phyloP scores from a whole-genome alignment of 1,284 basidiomycete genomes.

The Trametes versicolor region DNA sequence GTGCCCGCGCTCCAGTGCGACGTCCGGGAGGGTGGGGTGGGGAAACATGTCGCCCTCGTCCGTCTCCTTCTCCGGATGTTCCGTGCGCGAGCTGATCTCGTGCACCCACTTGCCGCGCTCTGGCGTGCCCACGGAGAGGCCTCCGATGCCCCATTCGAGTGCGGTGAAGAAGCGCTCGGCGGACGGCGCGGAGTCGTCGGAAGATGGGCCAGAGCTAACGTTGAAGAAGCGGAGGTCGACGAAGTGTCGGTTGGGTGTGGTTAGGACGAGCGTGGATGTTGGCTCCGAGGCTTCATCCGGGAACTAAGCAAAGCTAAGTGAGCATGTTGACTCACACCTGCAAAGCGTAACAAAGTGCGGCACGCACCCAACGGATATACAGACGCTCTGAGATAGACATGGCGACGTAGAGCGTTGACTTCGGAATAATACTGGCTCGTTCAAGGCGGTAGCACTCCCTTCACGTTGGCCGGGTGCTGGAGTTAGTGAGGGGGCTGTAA shows the following conservation, averaged over 20 bases:
- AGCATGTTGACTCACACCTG: not conserved
- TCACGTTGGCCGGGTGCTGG: no score
- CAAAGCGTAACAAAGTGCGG: no score
- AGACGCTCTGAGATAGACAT: slow-evolving; percentile 33
- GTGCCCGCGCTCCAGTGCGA: slow-evolving; percentile 28
- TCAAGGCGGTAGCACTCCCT: not conserved
- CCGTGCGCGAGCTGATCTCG: slow-evolving; percentile 34
- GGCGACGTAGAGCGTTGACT: not conserved
- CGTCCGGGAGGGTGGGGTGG: slow-evolving; percentile 23
- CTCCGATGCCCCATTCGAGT: slow-evolving; percentile 32
- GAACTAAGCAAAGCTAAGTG: slow-evolving; percentile 7
- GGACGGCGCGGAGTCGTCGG: not conserved
- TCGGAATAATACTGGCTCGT: not conserved
- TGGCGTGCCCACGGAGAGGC: slow-evolving; percentile 27
- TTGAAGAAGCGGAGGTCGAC: slow-evolving; percentile 32
- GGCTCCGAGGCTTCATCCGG: slow-evolving; percentile 30
- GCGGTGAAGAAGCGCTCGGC: not conserved
- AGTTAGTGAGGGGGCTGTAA: no score
- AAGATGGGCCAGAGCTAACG: not conserved
- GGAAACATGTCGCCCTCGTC: slow-evolving; percentile 32
- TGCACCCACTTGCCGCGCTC: slow-evolving; percentile 31
- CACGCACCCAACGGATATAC: slow-evolving; percentile 32
- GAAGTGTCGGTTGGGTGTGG: slow-evolving; percentile 25
- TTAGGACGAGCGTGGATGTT: slow-evolving; percentile 32
- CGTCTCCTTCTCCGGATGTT: slow-evolving; percentile 20